phyloP scores from a whole-genome alignment of 2,329 filamentous ascomycete genomes.

The Tolypocladium nubicola region DNA sequence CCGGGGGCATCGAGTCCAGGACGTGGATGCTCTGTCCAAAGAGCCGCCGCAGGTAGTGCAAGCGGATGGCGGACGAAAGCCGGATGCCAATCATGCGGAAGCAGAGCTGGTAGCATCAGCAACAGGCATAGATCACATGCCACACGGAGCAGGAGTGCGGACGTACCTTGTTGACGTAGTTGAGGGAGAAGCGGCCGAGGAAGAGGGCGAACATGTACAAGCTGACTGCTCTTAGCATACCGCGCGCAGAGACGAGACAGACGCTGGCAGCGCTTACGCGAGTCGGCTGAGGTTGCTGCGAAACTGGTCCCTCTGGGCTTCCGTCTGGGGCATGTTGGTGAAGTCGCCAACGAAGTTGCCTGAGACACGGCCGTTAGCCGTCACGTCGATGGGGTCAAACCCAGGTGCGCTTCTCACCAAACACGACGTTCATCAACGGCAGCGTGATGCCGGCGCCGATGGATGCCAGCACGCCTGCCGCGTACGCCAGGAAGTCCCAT shows the following conservation, averaged over 20 bases:
- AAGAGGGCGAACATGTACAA: constrained; percentile 65
- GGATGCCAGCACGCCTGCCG: constrained; percentile 34
- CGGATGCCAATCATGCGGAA: constrained; percentile 53
- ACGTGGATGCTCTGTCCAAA: constrained; percentile 57
- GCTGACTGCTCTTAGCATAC: constrained; percentile 18
- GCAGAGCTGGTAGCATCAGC: constrained; percentile 29
- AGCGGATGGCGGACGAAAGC: constrained; percentile 49
- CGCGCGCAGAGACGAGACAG: neutral
- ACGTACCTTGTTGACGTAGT: constrained; percentile 47
- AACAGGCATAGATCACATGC: neutral
- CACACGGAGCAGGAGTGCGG: neutral
- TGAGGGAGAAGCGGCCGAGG: constrained; percentile 51
- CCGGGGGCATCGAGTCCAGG: constrained; percentile 54
- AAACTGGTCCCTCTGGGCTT: constrained; percentile 27
- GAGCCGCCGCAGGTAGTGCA: constrained; percentile 53
- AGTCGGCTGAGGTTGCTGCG: constrained; percentile 29
- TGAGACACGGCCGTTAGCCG: constrained; percentile 8
- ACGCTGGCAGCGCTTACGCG: constrained; percentile 21
- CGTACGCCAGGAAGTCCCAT: constrained; percentile 39
- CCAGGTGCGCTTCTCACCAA: constrained; percentile 27
- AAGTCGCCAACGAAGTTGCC: constrained; percentile 38
- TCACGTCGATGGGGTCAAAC: neutral
- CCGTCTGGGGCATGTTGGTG: constrained; percentile 23
- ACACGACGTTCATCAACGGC: constrained; percentile 49
- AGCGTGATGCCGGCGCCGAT: constrained; percentile 43